phyloP scores from a whole-genome alignment of 2,329 filamentous ascomycete genomes.

The Aspergillus flavus region DNA sequence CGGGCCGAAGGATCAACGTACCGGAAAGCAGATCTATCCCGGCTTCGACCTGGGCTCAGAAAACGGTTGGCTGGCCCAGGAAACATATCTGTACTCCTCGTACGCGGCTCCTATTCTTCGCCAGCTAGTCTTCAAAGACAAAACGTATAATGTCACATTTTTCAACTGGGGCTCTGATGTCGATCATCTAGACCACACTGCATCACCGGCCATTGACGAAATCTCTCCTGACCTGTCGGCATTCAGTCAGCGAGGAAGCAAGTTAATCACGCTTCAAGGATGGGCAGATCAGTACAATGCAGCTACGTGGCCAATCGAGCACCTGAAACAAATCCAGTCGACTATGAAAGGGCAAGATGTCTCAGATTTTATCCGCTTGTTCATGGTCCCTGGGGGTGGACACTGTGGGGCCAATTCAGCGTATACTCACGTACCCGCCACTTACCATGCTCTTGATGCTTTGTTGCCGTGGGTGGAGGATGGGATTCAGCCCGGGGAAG shows the following conservation, averaged over 20 bases:
- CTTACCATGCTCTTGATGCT: neutral
- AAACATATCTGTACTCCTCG: neutral
- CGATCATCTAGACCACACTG: neutral
- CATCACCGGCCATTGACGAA: neutral
- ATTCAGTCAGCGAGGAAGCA: neutral
- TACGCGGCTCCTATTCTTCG: neutral
- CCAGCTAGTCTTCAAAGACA: neutral
- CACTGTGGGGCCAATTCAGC: neutral
- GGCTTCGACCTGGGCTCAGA: neutral
- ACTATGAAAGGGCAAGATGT: neutral
- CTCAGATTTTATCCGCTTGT: neutral
- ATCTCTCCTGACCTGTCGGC: neutral
- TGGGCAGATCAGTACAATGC: neutral
- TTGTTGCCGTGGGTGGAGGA: neutral
- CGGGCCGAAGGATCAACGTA: neutral
- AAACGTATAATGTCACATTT: neutral
- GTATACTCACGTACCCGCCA: neutral
- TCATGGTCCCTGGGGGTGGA: neutral
- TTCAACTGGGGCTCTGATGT: neutral
- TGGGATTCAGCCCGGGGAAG: neutral
- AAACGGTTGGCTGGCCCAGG: neutral
- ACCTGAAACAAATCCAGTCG: neutral
- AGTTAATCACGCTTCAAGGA: neutral
- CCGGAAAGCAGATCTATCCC: neutral
- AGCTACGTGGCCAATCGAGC: neutral